Evolutionary conservation across 306 rosid genomes (phyloP), one percentile per base, ranked within the genome.

Genomic region (Astragalus membranaceus): DNA sequence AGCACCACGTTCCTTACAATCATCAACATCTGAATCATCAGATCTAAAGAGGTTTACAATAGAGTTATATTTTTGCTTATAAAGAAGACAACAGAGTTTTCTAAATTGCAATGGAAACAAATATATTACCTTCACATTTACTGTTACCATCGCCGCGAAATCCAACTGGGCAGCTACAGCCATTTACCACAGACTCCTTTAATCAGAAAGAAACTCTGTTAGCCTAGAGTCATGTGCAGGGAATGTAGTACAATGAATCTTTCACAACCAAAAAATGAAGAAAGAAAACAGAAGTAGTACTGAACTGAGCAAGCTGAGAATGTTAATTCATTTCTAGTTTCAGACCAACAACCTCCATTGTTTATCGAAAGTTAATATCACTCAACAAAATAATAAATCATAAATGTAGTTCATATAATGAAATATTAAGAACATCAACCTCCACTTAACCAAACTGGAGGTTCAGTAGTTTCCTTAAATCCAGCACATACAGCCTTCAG

Each of bases 261-360:
- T 72, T 72, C 29, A n/a, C 42, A 16, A 20, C 10, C 60, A 54
- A 32, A 56, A 66, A 33, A 66, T 64, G 7, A 13, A 48, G 13
- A 16, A 30, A 15, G 10, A 41, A 39, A 64, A 76, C 20, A 6
- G 39, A 61, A 78, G 70, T 13, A 54, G 48, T 85, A 91, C 99
- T 86, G 73, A 93, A 94, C 99, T 87, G 91, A 90, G 84, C 99
- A 94, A 73, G 99, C 97, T 1, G 99, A 84, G 85, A 78, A 78
- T 58, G 82, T 62, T 6, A 71, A 37, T 71, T 70, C 82, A 7
- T 88, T 36, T 80, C 11, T 84, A 43, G 73, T 74, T 12, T 84
- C 95, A 16, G 89, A 85, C 99, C 99, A 94, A 78, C 99, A 94
- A 13, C 97, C 97, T 64, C 99, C 99, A 39, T 90, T 84, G 79